Percentiles rank a stretch among this genome's conserved stretches.
These are phyloP conservation scores for Neltuma alba DNA, from an alignment of 306 rosid genomes.

Conservation along the genomic window DNA sequence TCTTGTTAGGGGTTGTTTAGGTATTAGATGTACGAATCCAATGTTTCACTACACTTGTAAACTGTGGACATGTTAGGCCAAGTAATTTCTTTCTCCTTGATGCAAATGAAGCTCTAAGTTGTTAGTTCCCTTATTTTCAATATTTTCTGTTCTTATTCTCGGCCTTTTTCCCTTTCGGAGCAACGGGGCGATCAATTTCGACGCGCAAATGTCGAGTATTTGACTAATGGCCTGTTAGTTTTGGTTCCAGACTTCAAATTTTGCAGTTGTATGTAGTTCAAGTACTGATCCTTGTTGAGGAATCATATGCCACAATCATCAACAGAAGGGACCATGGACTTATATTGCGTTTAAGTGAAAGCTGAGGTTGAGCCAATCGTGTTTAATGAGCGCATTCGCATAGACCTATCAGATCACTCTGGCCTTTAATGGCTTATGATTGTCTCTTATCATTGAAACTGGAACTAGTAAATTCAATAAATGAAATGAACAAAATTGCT, in stretches of 20 bases:
- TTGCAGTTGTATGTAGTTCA: background rate
- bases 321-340: background rate
- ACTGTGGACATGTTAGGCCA: background rate
- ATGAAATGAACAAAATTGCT: background rate
- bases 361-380: too few relatives aligned
- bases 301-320: background rate
- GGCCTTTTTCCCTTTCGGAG: background rate
- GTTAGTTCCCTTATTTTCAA: background rate
- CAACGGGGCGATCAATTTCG: background rate
- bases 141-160: background rate
- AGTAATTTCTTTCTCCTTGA: background rate
- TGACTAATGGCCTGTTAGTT: too few relatives aligned
- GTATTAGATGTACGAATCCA: background rate
- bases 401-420: background rate
- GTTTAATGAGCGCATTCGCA: too few relatives aligned
- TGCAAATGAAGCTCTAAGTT: background rate
- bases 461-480: background rate
- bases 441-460: background rate
- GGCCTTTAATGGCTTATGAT: background rate
- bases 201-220: background rate
- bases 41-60: background rate
- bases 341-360: too few relatives aligned
- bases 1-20: background rate
- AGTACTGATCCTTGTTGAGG: background rate
- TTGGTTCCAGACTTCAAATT: background rate